A percentile compares a stretch with the other conserved stretches of the same genome.
phyloP scores from a whole-genome alignment of 129 eudicot species.

The Arctium minus region DNA sequence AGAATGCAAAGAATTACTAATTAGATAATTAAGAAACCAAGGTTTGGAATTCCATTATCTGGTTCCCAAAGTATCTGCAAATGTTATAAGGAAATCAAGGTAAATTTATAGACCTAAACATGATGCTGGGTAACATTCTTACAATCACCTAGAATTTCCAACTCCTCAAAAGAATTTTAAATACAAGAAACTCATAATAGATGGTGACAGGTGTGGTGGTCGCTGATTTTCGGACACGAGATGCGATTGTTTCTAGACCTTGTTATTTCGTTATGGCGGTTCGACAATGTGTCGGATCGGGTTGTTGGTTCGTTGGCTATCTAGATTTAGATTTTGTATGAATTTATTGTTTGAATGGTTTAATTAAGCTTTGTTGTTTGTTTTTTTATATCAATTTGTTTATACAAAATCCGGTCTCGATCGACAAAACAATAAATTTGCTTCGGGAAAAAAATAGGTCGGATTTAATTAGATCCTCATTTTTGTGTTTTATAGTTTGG shows the following conservation, averaged over 20 bases:
- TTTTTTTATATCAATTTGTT: neutral
- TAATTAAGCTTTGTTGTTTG: neutral
- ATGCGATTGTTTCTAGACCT: neutral
- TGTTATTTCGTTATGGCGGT: neutral
- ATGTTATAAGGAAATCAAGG: too few relatives aligned
- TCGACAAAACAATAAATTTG: neutral
- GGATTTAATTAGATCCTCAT: too few relatives aligned
- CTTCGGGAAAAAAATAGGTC: neutral
- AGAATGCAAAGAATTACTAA: too few relatives aligned
- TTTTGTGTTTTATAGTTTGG: too few relatives aligned
- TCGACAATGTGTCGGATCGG: neutral
- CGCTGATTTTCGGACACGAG: neutral
- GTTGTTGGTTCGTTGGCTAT: neutral
- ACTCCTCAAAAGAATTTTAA: too few relatives aligned
- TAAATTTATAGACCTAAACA: too few relatives aligned
- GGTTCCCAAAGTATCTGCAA: too few relatives aligned
- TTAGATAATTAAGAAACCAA: too few relatives aligned
- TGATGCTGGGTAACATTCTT: too few relatives aligned
- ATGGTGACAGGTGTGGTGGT: constrained; percentile 39
- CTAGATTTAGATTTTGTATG: neutral
- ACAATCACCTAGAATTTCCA: too few relatives aligned
- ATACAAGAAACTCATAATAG: too few relatives aligned
- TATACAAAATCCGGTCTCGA: neutral
- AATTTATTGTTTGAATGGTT: neutral
- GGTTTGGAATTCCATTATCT: too few relatives aligned